These are phyloP conservation scores for Clonostachys chloroleuca DNA, from an alignment of 2,329 filamentous ascomycete species.

Conservation along the genomic window DNA sequence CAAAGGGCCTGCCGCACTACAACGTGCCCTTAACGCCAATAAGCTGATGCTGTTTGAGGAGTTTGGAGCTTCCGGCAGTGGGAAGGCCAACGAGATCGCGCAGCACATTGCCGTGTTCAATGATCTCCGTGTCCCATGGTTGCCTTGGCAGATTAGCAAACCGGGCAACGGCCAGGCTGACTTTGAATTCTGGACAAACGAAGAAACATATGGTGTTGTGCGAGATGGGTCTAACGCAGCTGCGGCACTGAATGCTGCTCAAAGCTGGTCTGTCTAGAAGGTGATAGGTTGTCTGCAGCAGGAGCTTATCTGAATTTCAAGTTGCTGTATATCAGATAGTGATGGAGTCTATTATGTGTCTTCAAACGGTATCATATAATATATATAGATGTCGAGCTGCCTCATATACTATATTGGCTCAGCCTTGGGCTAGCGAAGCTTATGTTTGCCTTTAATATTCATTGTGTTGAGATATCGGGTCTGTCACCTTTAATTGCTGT, in stretches of 20 bases:
- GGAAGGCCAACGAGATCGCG: background rate
- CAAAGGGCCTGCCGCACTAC: background rate
- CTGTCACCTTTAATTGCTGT: too few relatives aligned
- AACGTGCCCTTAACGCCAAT: constrained; percentile 1
- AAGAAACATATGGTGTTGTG: background rate
- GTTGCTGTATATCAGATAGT: too few relatives aligned
- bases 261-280: background rate
- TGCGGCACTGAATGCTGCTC: background rate
- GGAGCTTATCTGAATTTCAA: too few relatives aligned
- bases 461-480: too few relatives aligned
- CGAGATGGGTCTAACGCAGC: background rate
- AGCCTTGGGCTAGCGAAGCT: too few relatives aligned
- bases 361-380: too few relatives aligned
- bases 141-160: constrained; percentile 3
- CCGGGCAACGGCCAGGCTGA: constrained; percentile 1
- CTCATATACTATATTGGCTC: too few relatives aligned
- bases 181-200: constrained; percentile 3
- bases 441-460: too few relatives aligned
- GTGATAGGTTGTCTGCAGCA: background rate
- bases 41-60: constrained; percentile 2
- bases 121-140: constrained; percentile 2
- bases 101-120: background rate
- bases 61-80: constrained; percentile 1
- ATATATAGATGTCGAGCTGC: too few relatives aligned
- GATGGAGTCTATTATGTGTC: too few relatives aligned